A percentile compares a stretch with the other conserved stretches of the same genome.
These are phyloP conservation scores for Neoconidiobolus thromboides DNA, from an alignment of 371 early-diverging fungal species.

Conservation along the genomic window DNA sequence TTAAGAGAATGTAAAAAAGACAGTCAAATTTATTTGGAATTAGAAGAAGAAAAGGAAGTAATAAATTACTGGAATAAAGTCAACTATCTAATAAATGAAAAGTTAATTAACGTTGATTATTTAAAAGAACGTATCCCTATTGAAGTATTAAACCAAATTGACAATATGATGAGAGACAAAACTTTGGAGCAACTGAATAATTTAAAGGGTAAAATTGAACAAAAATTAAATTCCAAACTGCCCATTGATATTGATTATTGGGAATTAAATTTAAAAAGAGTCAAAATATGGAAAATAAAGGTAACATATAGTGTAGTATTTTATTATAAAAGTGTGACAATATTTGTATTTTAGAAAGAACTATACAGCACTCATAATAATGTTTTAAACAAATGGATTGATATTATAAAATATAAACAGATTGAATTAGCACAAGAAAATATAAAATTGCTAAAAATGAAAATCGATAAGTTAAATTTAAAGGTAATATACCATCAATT, in stretches of 20 bases:
- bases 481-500: no score
- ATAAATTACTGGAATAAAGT: constrained; percentile 68
- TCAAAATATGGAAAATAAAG: constrained; percentile 69
- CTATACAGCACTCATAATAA: constrained; percentile 52
- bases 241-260: constrained; percentile 89
- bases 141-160: constrained; percentile 6
- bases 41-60: constrained; percentile 57
- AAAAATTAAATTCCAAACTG: constrained; percentile 38
- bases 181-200: constrained; percentile 42
- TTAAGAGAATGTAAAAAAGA: constrained; percentile 62
- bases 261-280: constrained; percentile 59
- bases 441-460: not conserved
- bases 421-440: constrained; percentile 35
- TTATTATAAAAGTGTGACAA: not conserved
- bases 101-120: not conserved
- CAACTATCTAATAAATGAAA: constrained; percentile 25
- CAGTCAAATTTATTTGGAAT: constrained; percentile 59
- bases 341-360: constrained; percentile 21
- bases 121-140: not conserved
- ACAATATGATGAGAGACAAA: constrained; percentile 47
- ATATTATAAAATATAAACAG: constrained; percentile 41
- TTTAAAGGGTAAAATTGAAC: constrained; percentile 49
- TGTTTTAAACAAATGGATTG: constrained; percentile 43
- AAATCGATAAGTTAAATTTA: not conserved
- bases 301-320: constrained; percentile 6